Conservation (phyloP, 192 early-diverging fungal genomes). For the Backusella tuberculispora region DNA sequence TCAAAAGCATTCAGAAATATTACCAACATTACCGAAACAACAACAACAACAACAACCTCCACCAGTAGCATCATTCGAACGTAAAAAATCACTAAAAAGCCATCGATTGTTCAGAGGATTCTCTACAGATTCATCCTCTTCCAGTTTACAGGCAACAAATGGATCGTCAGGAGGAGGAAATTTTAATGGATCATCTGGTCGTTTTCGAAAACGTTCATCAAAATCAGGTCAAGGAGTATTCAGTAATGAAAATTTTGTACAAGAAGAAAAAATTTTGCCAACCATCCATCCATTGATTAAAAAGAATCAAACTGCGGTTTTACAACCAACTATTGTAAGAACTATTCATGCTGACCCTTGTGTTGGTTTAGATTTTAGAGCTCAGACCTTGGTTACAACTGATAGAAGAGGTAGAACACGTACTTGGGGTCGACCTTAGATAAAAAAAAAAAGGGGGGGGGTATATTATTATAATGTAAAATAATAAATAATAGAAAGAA, state of each 20-base stretch:
- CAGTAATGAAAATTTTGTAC: not conserved
- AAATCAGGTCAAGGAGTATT: not conserved
- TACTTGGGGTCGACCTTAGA: constrained; percentile 38
- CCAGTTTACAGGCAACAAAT: not conserved
- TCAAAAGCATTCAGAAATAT: not conserved
- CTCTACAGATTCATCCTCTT: not conserved
- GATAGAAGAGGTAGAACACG: constrained; percentile 38
- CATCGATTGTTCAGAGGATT: not conserved
- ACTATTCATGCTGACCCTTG: constrained; percentile 36
- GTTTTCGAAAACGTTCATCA: constrained; percentile 19
- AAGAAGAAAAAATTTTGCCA: constrained; percentile 11
- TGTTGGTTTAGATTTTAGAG: constrained; percentile 23
- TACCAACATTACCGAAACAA: not conserved
- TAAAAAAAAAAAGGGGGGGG: too few species aligned
- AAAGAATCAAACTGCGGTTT: constrained; percentile 30
- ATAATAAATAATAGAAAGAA: too few species aligned
- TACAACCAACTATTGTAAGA: constrained; percentile 26
- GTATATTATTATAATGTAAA: too few species aligned
- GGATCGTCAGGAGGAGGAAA: not conserved
- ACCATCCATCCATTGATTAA: constrained; percentile 27
- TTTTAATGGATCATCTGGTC: not conserved
- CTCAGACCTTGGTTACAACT: constrained; percentile 28
- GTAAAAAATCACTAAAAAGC: constrained; percentile 19
- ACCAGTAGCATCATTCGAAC: not conserved
- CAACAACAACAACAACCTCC: not conserved